A percentile compares a stretch with the other conserved stretches of the same genome.
These are phyloP conservation scores for Aspergillus felis DNA, from an alignment of 2,329 filamentous ascomycete species.

Conservation along the genomic window DNA sequence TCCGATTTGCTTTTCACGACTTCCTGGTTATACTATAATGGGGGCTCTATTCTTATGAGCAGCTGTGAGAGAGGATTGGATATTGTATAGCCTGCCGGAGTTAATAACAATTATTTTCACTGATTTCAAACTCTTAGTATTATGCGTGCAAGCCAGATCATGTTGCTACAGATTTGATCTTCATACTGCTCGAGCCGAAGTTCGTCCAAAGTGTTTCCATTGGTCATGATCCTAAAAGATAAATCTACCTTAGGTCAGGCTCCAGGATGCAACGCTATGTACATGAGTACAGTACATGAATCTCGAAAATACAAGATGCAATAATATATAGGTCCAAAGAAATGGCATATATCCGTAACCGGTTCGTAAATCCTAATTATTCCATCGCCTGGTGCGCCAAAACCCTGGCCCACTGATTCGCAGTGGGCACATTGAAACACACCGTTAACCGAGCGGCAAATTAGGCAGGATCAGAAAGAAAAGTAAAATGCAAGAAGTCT, in stretches of 20 bases:
- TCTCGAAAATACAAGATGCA: conserved; percentile 3
- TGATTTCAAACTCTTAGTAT: not conserved
- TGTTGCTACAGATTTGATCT: no score
- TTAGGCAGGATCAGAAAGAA: conserved; percentile 1
- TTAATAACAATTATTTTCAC: not conserved
- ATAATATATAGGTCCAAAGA: conserved; percentile 3
- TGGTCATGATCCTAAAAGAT: not conserved
- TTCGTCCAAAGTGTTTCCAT: not conserved
- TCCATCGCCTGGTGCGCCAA: conserved; percentile 9
- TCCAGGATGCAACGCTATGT: conserved; percentile 8
- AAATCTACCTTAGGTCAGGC: conserved; percentile 1
- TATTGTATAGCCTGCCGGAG: not conserved
- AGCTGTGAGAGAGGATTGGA: not conserved
- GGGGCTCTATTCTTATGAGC: not conserved
- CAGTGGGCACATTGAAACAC: not conserved
- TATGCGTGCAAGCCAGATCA: not conserved
- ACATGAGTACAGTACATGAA: conserved; percentile 11
- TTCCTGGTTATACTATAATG: no score
- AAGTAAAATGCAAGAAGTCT: conserved; percentile 9
- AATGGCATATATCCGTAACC: conserved; percentile 14
- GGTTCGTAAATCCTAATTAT: conserved; percentile 14
- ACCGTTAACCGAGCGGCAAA: conserved; percentile 1
- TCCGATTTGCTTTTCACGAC: not conserved
- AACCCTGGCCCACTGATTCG: not conserved
- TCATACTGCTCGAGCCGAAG: not conserved